phyloP scores from a whole-genome alignment of 805 yeast species.

The Metschnikowia continentalis region DNA sequence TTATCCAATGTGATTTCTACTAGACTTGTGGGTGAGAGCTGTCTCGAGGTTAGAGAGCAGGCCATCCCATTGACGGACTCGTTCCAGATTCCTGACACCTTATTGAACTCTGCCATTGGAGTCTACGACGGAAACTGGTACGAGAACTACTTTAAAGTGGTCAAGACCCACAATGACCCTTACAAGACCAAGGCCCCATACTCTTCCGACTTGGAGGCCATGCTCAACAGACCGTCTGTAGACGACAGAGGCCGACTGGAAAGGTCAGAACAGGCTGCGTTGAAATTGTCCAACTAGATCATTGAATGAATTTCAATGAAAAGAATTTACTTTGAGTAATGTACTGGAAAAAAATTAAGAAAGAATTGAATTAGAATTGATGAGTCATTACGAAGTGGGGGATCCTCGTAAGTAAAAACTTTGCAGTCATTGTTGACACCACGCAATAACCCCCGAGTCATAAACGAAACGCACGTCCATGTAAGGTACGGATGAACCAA shows the following conservation, averaged over 20 bases:
- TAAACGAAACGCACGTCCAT: background rate
- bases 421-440: constrained; percentile 23
- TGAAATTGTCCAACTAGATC: constrained; percentile 12
- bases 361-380: no score
- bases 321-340: no score
- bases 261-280: constrained; percentile 7
- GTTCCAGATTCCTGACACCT: constrained; percentile 19
- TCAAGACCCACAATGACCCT: constrained; percentile 17
- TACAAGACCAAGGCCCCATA: constrained; percentile 19
- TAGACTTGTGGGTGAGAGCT: constrained; percentile 14
- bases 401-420: background rate
- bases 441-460: background rate
- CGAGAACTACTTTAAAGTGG: constrained; percentile 18
- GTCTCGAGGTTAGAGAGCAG: constrained; percentile 15
- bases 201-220: constrained; percentile 17
- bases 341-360: no score
- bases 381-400: background rate
- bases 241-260: constrained; percentile 14
- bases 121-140: constrained; percentile 19
- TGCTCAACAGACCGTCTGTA: constrained; percentile 16
- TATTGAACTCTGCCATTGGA: constrained; percentile 19
- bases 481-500: background rate
- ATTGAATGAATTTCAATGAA: constrained; percentile 1
- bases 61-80: constrained; percentile 19
- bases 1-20: constrained; percentile 26